Evolutionary conservation across 2,329 filamentous ascomycete genomes (phyloP).

Genomic region (Basipetospora chlamydospora): DNA sequence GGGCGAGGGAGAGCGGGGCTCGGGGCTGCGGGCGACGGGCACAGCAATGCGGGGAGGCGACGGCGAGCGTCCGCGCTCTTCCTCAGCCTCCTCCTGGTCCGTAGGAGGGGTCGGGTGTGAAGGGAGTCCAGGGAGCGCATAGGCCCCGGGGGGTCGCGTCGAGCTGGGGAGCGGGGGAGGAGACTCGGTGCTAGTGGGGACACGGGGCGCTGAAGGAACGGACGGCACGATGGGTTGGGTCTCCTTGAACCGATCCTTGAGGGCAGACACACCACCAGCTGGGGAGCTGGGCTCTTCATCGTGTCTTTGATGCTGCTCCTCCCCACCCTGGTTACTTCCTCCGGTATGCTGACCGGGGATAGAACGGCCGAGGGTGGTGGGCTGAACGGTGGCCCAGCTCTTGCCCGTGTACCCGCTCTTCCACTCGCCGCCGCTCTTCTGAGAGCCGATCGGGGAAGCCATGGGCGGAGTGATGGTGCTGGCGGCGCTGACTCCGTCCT

Average conservation of each 20-base stretch:
- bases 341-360: slow-evolving; percentile 50
- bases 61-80: slow-evolving; percentile 41
- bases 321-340: slow-evolving; percentile 14
- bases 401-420: slow-evolving; percentile 86
- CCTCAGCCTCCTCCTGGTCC: slow-evolving; percentile 41
- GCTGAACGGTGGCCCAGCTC: slow-evolving; percentile 75
- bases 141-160: slow-evolving; percentile 58
- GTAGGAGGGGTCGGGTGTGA: slow-evolving; percentile 40
- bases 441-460: slow-evolving; percentile 43
- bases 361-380: slow-evolving; percentile 51
- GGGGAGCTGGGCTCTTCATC: slow-evolving; percentile 29
- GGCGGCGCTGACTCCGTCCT: slow-evolving; percentile 35
- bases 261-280: slow-evolving; percentile 51
- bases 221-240: slow-evolving; percentile 46
- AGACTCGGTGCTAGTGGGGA: slow-evolving; percentile 8
- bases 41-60: slow-evolving; percentile 80
- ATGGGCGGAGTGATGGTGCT: slow-evolving; percentile 28
- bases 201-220: slow-evolving; percentile 29
- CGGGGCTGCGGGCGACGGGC: slow-evolving; percentile 57
- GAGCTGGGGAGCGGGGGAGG: slow-evolving; percentile 42
- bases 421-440: slow-evolving; percentile 66
- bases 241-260: slow-evolving; percentile 73
- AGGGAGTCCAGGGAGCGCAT: slow-evolving; percentile 67
- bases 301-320: slow-evolving; percentile 21
- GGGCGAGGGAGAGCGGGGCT: slow-evolving; percentile 7